A percentile compares a stretch with the other conserved stretches of the same genome.
phyloP scores from a whole-genome alignment of 371 early-diverging fungal genomes.

The Dichotomocladium elegans region DNA sequence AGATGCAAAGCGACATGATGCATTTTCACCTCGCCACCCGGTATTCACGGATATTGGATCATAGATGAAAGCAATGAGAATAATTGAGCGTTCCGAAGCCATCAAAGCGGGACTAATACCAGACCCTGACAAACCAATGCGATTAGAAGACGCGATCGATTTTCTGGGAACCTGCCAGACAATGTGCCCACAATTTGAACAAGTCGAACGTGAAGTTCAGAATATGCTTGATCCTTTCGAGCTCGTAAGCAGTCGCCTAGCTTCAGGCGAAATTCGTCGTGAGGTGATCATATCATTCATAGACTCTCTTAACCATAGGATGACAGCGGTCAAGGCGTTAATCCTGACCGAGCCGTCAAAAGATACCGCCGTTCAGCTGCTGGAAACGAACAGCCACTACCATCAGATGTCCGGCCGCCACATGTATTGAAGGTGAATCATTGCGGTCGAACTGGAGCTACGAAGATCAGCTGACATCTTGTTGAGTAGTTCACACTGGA shows the following conservation, averaged over 20 bases:
- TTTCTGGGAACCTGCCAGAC: constrained; percentile 79
- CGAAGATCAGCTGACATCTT: neutral
- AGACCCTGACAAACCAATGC: constrained; percentile 52
- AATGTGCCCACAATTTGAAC: constrained; percentile 91
- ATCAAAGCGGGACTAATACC: constrained; percentile 51
- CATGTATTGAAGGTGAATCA: constrained; percentile 51
- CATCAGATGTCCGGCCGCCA: constrained; percentile 89
- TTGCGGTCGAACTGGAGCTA: neutral
- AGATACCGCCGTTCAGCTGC: constrained; percentile 85
- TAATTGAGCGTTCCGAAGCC: constrained; percentile 40
- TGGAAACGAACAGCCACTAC: constrained; percentile 82
- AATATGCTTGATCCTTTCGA: constrained; percentile 73
- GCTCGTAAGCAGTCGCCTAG: constrained; percentile 34
- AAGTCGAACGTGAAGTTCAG: constrained; percentile 81
- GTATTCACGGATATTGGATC: no score
- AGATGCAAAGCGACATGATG: neutral
- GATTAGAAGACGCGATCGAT: constrained; percentile 63
- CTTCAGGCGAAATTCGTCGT: neutral
- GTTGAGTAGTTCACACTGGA: constrained; percentile 67
- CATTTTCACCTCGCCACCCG: neutral
- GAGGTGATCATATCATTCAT: neutral
- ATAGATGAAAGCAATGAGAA: constrained; percentile 43
- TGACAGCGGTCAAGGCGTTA: constrained; percentile 43
- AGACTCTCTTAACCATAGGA: constrained; percentile 48
- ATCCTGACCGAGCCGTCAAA: constrained; percentile 76